Evolutionary conservation across 495 filamentous ascomycete species (phyloP).

Genomic region (Podospora didyma): DNA sequence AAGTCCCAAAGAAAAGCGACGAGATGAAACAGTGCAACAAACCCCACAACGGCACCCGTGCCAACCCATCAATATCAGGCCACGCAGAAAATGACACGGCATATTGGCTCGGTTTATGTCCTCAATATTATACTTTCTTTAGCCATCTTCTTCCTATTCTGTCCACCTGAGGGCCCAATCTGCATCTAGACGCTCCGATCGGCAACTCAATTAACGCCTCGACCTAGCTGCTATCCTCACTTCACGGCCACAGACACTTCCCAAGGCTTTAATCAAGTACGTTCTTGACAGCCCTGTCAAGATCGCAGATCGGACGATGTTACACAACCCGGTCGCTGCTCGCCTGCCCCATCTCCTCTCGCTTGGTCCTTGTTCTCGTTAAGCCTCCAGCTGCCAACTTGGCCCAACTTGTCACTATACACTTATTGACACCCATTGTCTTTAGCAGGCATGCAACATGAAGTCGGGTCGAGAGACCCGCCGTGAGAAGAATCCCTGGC

Average conservation of each 20-base stretch:
- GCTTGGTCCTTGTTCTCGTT: too few relatives aligned
- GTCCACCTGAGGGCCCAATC: neutral
- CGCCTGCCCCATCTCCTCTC: neutral
- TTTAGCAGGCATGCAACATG: too few relatives aligned
- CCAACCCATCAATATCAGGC: neutral
- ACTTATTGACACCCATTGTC: too few relatives aligned
- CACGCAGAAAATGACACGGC: too few relatives aligned
- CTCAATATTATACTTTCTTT: neutral
- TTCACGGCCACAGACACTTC: neutral
- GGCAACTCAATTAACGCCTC: too few relatives aligned
- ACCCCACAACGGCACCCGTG: neutral
- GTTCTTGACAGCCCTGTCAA: constrained; percentile 2
- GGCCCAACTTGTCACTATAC: too few relatives aligned
- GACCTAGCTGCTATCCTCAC: too few relatives aligned
- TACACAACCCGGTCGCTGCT: neutral
- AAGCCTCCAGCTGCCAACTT: too few relatives aligned
- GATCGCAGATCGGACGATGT: constrained; percentile 3
- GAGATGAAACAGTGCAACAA: neutral
- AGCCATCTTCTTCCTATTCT: too few relatives aligned
- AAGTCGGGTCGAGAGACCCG: too few relatives aligned
- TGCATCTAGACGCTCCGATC: too few relatives aligned
- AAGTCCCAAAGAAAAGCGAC: neutral
- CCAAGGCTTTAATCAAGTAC: neutral
- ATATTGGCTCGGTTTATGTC: neutral
- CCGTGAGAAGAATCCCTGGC: too few relatives aligned